Percentiles rank a stretch among this genome's conserved stretches.
Evolutionary conservation across 192 early-diverging fungal species (phyloP).

Genomic region (Gorgonomyces haynaldii): DNA sequence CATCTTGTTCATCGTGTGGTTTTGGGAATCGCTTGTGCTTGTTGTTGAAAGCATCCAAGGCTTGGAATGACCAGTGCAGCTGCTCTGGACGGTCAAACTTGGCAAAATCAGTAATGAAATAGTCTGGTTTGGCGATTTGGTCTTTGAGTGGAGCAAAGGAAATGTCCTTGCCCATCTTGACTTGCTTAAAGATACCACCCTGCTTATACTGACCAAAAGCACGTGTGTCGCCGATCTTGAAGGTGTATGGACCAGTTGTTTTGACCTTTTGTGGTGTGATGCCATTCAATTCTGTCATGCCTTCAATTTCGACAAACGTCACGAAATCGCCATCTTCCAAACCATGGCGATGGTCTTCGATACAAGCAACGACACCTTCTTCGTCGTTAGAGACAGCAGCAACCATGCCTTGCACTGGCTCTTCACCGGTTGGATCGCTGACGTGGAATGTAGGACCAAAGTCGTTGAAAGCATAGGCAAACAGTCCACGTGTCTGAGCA

Average conservation of each 20-base stretch:
- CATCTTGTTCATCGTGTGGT: slow-evolving; percentile 78
- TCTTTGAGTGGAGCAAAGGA: slow-evolving; percentile 68
- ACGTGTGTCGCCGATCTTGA: slow-evolving; percentile 86
- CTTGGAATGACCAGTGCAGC: slow-evolving; percentile 89
- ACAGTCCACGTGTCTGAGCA: slow-evolving; percentile 80
- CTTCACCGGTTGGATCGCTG: slow-evolving; percentile 82
- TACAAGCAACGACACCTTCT: slow-evolving; percentile 84
- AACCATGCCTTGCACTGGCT: slow-evolving; percentile 84
- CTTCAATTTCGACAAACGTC: slow-evolving; percentile 84
- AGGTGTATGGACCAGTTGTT: slow-evolving; percentile 84
- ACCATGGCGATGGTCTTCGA: slow-evolving; percentile 94
- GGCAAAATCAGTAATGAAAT: slow-evolving; percentile 82
- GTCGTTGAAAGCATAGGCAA: slow-evolving; percentile 90
- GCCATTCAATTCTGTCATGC: slow-evolving; percentile 83
- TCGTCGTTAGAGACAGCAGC: slow-evolving; percentile 57
- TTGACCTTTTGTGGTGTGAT: slow-evolving; percentile 68
- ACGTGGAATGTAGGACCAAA: slow-evolving; percentile 86
- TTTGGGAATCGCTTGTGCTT: slow-evolving; percentile 64
- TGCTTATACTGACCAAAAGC: slow-evolving; percentile 59
- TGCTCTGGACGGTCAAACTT: slow-evolving; percentile 96
- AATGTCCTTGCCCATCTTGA: slow-evolving; percentile 78
- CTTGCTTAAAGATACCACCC: slow-evolving; percentile 92
- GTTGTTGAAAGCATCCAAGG: slow-evolving; percentile 64
- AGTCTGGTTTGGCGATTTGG: slow-evolving; percentile 70
- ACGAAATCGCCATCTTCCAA: slow-evolving; percentile 96